phyloP scores from a whole-genome alignment of 2,329 filamentous ascomycete species.

The Herpotrichia juniperi region DNA sequence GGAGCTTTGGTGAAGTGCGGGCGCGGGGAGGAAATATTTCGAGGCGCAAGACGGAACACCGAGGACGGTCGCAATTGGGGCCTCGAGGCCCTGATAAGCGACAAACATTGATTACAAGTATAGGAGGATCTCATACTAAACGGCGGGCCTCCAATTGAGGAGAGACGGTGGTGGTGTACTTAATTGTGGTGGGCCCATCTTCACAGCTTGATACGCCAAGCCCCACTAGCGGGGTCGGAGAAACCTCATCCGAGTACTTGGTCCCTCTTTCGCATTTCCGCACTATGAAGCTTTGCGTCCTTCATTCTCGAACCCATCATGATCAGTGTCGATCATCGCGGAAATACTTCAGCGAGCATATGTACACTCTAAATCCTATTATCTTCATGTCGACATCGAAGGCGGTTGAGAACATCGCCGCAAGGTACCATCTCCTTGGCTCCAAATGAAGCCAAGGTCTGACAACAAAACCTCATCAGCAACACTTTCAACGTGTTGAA shows the following conservation, averaged over 20 bases:
- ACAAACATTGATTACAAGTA: conserved; percentile 49
- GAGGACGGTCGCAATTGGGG: conserved; percentile 32
- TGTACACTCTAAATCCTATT: no score
- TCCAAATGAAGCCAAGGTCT: no score
- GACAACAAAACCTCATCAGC: no score
- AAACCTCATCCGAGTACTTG: neutral
- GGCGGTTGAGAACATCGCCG: no score
- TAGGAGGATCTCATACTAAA: conserved; percentile 46
- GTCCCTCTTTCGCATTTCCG: no score
- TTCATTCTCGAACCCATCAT: no score
- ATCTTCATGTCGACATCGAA: no score
- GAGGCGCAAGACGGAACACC: conserved; percentile 28
- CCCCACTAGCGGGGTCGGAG: neutral
- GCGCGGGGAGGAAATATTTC: conserved; percentile 29
- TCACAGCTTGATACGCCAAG: neutral
- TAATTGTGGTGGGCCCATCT: conserved; percentile 2
- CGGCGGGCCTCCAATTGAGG: neutral
- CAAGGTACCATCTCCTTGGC: no score
- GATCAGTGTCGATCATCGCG: no score
- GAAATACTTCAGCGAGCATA: no score
- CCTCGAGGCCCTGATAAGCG: conserved; percentile 35
- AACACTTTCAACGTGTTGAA: no score
- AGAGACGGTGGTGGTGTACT: neutral
- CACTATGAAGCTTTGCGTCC: no score
- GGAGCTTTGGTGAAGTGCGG: conserved; percentile 42